These are phyloP conservation scores for Podila epigama DNA, from an alignment of 192 early-diverging fungal genomes.

Conservation along the genomic window DNA sequence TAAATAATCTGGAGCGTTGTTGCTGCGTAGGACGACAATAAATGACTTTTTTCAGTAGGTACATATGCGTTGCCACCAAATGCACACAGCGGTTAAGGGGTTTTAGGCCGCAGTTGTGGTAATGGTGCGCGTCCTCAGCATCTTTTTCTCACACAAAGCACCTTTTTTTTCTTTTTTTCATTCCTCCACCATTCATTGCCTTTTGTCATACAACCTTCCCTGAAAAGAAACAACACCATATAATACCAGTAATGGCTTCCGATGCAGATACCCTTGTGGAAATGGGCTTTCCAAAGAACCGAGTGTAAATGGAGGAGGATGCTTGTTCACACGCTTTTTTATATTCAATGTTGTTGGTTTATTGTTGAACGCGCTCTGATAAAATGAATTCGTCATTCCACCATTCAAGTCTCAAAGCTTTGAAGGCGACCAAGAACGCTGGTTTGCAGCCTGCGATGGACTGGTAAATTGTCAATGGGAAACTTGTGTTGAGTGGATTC, in stretches of 20 bases:
- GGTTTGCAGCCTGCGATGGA: conserved; percentile 89
- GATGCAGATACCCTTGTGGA: conserved; percentile 63
- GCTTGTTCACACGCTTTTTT: neutral
- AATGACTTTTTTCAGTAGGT: too few species aligned
- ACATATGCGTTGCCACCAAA: too few species aligned
- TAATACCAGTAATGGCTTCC: conserved; percentile 37
- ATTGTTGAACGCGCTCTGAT: neutral
- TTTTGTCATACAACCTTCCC: neutral
- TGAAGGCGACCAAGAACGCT: conserved; percentile 74
- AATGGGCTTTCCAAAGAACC: conserved; percentile 75
- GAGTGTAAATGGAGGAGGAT: conserved; percentile 68
- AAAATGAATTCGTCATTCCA: too few species aligned
- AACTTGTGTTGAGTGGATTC: too few species aligned
- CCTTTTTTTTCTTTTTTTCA: too few species aligned
- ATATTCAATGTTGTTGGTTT: neutral
- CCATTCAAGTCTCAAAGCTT: conserved; percentile 56
- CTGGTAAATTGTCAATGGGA: conserved; percentile 59
- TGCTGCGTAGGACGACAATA: too few species aligned
- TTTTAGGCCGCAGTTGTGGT: too few species aligned
- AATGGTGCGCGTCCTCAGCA: too few species aligned
- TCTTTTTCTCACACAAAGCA: too few species aligned
- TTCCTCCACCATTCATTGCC: neutral
- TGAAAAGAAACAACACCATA: neutral
- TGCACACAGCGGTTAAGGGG: too few species aligned
- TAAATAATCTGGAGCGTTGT: too few species aligned